Percentiles rank a stretch among this genome's conserved stretches.
Conservation (phyloP, 768 basidiomycete species). For the Tricholoma terreum region DNA sequence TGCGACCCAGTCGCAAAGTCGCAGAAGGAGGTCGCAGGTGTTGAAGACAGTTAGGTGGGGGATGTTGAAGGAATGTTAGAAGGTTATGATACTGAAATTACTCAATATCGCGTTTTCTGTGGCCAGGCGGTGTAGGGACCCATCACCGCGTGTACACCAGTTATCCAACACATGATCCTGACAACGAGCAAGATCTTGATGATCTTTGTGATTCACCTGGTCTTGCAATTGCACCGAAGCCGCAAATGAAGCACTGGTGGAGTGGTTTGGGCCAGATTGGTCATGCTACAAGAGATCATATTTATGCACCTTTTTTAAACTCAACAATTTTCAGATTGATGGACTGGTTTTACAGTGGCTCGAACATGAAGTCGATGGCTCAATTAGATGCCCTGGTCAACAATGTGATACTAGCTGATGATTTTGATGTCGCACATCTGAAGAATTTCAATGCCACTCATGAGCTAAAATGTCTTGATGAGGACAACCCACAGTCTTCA, state of each 20-base stretch:
- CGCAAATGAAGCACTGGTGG: background rate
- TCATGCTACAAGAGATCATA: background rate
- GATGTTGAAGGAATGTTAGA: no score
- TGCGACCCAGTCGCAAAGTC: no score
- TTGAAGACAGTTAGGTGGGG: no score
- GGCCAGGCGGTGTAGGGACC: no score
- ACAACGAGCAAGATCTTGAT: conserved; percentile 1
- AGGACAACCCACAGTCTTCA: background rate
- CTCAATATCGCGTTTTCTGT: no score
- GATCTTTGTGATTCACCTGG: conserved; percentile 11
- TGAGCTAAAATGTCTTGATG: background rate
- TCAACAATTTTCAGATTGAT: background rate
- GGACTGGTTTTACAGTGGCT: background rate
- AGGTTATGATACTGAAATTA: no score
- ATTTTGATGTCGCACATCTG: background rate
- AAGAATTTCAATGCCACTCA: background rate
- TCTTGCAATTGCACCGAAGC: background rate
- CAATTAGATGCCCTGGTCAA: background rate
- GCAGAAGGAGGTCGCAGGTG: no score
- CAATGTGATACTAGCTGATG: background rate
- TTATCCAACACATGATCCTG: no score
- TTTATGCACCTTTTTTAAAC: background rate
- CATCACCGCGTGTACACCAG: background rate
- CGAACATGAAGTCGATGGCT: no score
- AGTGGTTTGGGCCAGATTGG: background rate